These are phyloP conservation scores for Dysphania ambrosioides DNA, from an alignment of 148 eudicot genomes.

Conservation along the genomic window DNA sequence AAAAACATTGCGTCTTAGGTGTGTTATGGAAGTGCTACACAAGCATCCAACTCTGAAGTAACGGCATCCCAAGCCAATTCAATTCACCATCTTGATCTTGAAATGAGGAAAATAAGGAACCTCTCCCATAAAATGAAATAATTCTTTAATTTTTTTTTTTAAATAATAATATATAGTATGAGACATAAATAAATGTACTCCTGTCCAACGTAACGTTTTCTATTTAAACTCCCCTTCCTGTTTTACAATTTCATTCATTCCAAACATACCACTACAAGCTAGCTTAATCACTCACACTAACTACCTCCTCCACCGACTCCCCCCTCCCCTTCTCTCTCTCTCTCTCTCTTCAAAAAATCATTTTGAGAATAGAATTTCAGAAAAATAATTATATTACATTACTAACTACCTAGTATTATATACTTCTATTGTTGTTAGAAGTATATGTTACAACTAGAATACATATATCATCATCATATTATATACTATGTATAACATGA, in stretches of 20 bases:
- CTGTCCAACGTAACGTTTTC: constrained; percentile 5
- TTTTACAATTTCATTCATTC: constrained; percentile 11
- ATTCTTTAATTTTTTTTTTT: too few relatives aligned
- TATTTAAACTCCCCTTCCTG: constrained; percentile 1
- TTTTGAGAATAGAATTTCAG: not conserved
- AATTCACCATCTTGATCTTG: constrained; percentile 17
- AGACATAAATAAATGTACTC: constrained; percentile 3
- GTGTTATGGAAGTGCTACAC: constrained; percentile 7
- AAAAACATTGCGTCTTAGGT: constrained; percentile 15
- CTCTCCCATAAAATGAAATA: not conserved
- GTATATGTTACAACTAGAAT: not conserved
- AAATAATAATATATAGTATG: too few relatives aligned
- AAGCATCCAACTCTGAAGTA: constrained; percentile 11
- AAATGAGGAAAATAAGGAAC: constrained; percentile 11
- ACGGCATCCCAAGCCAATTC: constrained; percentile 18
- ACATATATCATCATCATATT: not conserved
- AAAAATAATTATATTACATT: too few relatives aligned
- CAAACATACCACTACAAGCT: constrained; percentile 20
- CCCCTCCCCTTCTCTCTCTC: not conserved
- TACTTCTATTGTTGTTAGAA: not conserved
- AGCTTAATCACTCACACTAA: constrained; percentile 33
- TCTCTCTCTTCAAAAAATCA: not conserved
- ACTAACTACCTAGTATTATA: too few relatives aligned
- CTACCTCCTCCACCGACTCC: constrained; percentile 33
- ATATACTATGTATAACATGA: constrained; percentile 13